Base-by-base conservation (phyloP, 208 protist genomes). In the Trypanosoma theileri region DNA sequence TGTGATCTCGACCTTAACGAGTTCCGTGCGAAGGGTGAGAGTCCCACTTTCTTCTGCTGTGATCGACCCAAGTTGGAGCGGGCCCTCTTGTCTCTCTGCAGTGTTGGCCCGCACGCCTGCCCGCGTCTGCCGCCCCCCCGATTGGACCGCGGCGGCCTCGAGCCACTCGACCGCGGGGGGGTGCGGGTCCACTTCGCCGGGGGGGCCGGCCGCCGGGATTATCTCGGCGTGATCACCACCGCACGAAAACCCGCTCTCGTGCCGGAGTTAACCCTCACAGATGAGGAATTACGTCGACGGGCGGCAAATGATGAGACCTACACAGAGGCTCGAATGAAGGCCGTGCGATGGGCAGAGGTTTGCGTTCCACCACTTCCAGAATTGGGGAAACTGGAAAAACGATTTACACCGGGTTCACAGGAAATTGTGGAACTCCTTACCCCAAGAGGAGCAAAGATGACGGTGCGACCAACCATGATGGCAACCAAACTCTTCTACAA, bases 1-100 rank as follows among this genome's bases (percentile, higher is more conserved):
- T 94, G 83, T 69, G 91, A 97, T 63, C 77, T 97, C 28, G 89
- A 97, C 70, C 77, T 97, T 13, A 96, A 97, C 61, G 89, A 95
- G 67, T 95, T 96, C 58, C 91, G 91, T 40, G 89, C 93, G 68
- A 90, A 94, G 70, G 92, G 92, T n/a, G 91, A 96, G 79, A 95
- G 86, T 55, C 90, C 90, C n/a, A 96, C 93, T 3, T 97, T 97
- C 75, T 97, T 95, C 66, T 95, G 88, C 80, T 97, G 91, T 56
- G 89, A 97, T 58, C 77, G 91, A 0, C 79, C 85, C 12, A 94
- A 95, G 71, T 81, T 97, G 53, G 85, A 94, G 73, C 78, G 79
- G 3, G 84, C 88, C 48, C 67, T 97, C 71, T 64, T 97, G 26
- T 92, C 89, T 26, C 75, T 97, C 46, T 97, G 92, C 60, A 66